phyloP scores from a whole-genome alignment of 1,284 basidiomycete species.

The Coniferiporia sulphurascens region DNA sequence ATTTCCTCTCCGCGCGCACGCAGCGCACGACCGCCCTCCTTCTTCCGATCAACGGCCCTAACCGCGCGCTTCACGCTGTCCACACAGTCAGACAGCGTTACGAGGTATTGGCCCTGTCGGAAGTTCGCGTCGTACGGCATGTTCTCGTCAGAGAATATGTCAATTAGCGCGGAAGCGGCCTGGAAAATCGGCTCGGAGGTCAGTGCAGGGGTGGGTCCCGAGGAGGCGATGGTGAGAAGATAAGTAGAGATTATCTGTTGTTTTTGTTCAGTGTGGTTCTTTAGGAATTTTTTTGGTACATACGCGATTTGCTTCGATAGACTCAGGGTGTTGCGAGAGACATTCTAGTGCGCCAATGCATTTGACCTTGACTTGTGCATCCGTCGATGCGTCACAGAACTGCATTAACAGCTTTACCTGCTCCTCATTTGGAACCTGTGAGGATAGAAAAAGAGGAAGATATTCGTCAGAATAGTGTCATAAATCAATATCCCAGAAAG shows the following conservation, averaged over 20 bases:
- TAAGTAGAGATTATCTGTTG: conserved; percentile 64
- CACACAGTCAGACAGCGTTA: conserved; percentile 46
- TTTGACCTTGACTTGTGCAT: conserved; percentile 60
- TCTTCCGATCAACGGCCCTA: conserved; percentile 50
- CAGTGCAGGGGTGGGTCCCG: conserved; percentile 34
- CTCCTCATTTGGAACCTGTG: conserved; percentile 47
- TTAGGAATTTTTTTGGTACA: conserved; percentile 22
- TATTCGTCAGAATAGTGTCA: neutral
- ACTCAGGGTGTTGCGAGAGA: conserved; percentile 64
- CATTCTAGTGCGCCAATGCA: conserved; percentile 80
- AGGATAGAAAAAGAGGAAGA: neutral
- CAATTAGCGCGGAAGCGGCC: conserved; percentile 82
- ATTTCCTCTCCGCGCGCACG: conserved; percentile 65
- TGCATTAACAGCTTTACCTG: conserved; percentile 67
- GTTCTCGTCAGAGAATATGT: conserved; percentile 92
- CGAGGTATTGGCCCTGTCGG: conserved; percentile 51
- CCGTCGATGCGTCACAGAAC: conserved; percentile 51
- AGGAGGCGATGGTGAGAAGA: conserved; percentile 51
- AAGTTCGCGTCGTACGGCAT: conserved; percentile 82
- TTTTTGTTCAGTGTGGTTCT: conserved; percentile 10
- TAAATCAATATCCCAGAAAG: conserved; percentile 18
- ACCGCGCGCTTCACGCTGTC: conserved; percentile 58
- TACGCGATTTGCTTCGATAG: conserved; percentile 70
- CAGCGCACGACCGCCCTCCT: conserved; percentile 51
- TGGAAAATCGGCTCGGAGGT: conserved; percentile 77